Conservation (phyloP, 768 basidiomycete genomes). For the Lentinula sp. region DNA sequence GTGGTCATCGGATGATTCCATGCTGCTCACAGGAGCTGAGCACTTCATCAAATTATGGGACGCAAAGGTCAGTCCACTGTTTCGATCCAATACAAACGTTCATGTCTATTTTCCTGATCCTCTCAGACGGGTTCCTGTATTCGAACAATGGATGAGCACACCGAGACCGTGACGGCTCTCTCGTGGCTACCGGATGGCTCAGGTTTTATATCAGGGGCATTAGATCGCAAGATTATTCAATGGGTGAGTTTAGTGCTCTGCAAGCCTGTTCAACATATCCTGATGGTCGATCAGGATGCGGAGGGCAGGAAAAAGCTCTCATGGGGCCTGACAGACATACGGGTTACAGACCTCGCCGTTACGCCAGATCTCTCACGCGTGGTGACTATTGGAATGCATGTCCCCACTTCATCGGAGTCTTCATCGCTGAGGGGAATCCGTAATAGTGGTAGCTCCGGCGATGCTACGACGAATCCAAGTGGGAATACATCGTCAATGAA, state of each 20-base stretch:
- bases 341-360: slow-evolving; percentile 81
- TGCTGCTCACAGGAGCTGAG: slow-evolving; percentile 81
- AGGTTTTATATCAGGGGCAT: slow-evolving; percentile 84
- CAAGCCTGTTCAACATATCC: neutral
- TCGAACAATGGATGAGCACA: slow-evolving; percentile 61
- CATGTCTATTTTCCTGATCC: neutral
- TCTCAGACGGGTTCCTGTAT: slow-evolving; percentile 69
- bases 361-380: slow-evolving; percentile 81
- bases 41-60: slow-evolving; percentile 86
- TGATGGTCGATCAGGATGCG: slow-evolving; percentile 44
- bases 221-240: slow-evolving; percentile 77
- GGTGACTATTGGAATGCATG: slow-evolving; percentile 75
- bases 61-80: slow-evolving; percentile 52
- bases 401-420: slow-evolving; percentile 22
- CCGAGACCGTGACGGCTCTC: slow-evolving; percentile 80
- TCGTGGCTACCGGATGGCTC: slow-evolving; percentile 85
- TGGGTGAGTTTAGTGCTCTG: slow-evolving; percentile 52
- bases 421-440: slow-evolving; percentile 10
- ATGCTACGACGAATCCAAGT: slow-evolving; percentile 27
- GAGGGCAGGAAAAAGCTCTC: slow-evolving; percentile 66
- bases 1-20: slow-evolving; percentile 88
- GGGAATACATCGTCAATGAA: slow-evolving; percentile 20
- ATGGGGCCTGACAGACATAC: slow-evolving; percentile 68
- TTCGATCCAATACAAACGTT: neutral
- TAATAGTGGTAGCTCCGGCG: slow-evolving; percentile 21